Conservation (phyloP, 169 alveolate species). For the Plasmodium knowlesi region DNA sequence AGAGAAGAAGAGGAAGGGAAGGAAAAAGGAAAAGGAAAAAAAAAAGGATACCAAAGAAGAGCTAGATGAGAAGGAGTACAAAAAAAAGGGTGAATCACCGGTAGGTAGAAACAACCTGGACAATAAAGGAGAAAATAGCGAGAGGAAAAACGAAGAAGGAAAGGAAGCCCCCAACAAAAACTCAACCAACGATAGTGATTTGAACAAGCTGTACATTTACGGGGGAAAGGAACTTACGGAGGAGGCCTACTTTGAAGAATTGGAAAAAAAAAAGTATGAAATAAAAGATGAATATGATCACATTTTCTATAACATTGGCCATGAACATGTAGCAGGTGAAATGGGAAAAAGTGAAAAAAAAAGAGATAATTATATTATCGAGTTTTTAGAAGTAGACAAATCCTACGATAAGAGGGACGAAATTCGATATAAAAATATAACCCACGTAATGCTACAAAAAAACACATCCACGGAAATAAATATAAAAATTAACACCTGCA, state of each 20-base stretch:
- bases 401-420: constrained; percentile 37
- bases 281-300: constrained; percentile 66
- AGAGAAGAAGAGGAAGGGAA: neutral
- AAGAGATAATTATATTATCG: constrained; percentile 5
- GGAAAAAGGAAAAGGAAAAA: neutral
- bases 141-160: neutral
- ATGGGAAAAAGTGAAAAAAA: neutral
- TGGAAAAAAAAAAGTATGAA: constrained; percentile 51
- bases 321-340: neutral
- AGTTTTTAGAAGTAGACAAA: constrained; percentile 46
- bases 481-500: constrained; percentile 56
- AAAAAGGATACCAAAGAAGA: neutral
- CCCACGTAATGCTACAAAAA: constrained; percentile 56
- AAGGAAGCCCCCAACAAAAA: neutral
- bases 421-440: constrained; percentile 44
- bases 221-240: constrained; percentile 12
- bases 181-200: neutral
- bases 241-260: constrained; percentile 7
- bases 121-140: neutral
- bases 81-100: neutral
- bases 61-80: neutral
- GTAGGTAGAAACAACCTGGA: neutral
- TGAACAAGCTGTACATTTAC: neutral
- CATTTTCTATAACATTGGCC: constrained; percentile 19
- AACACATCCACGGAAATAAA: constrained; percentile 25